These are phyloP conservation scores for Plasmodium gallinaceum DNA, from an alignment of 169 alveolate genomes.

Conservation along the genomic window DNA sequence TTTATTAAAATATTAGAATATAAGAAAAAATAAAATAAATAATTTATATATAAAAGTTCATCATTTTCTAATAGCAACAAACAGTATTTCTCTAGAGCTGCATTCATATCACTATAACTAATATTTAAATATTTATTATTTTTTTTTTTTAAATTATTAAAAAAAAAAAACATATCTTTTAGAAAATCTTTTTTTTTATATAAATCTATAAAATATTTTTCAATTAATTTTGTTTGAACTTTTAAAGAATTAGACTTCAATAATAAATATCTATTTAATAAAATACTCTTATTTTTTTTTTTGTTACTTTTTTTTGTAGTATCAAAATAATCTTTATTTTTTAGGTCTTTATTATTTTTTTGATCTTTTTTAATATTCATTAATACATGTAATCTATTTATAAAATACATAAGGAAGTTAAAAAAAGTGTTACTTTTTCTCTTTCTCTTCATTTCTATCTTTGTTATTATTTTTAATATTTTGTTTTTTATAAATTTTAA, in stretches of 20 bases:
- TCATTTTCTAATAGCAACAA: slow-evolving; percentile 46
- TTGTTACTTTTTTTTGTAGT: neutral
- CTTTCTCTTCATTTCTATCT: neutral
- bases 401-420: slow-evolving; percentile 33
- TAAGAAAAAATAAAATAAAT: slow-evolving; percentile 58
- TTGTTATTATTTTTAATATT: neutral
- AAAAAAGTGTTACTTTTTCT: neutral
- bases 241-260: slow-evolving; percentile 30
- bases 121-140: slow-evolving; percentile 37
- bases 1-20: slow-evolving; percentile 25
- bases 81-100: slow-evolving; percentile 27
- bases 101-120: slow-evolving; percentile 28
- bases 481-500: slow-evolving; percentile 10
- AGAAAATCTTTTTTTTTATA: slow-evolving; percentile 59
- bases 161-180: slow-evolving; percentile 52
- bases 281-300: neutral
- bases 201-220: slow-evolving; percentile 57
- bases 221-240: slow-evolving; percentile 41
- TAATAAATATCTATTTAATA: slow-evolving; percentile 33
- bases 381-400: slow-evolving; percentile 24
- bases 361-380: slow-evolving; percentile 24
- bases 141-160: slow-evolving; percentile 41
- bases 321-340: neutral
- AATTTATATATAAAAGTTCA: slow-evolving; percentile 18
- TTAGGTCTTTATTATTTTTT: neutral